A percentile compares a stretch with the other conserved stretches of the same genome.
Evolutionary conservation across 495 filamentous ascomycete species (phyloP).

Genomic region (Saxophila tyrrhenica): DNA sequence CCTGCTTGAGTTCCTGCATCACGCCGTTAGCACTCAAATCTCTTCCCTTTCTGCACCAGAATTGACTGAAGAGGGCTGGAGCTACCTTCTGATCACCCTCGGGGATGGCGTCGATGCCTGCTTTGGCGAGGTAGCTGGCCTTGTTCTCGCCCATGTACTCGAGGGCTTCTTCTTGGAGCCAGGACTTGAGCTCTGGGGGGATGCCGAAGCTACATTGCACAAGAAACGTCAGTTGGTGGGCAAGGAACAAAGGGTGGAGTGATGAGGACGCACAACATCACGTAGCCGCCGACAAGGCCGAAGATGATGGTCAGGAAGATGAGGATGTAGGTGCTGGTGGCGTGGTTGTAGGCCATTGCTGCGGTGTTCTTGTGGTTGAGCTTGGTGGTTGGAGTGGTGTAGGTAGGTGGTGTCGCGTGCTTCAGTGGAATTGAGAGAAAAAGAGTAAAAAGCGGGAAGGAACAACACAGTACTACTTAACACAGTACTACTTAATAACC

Average conservation of each 20-base stretch:
- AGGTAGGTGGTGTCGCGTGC: not conserved
- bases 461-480: not conserved
- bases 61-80: not conserved
- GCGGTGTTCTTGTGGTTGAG: not conserved
- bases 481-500: not conserved
- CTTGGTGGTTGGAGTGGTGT: not conserved
- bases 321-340: constrained; percentile 11
- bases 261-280: constrained; percentile 8
- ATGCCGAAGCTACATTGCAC: constrained; percentile 29
- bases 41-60: no score
- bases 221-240: not conserved
- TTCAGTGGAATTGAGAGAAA: not conserved
- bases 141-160: constrained; percentile 46
- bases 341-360: constrained; percentile 1
- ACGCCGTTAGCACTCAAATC: not conserved
- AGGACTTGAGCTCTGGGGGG: constrained; percentile 30
- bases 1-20: constrained; percentile 25
- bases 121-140: constrained; percentile 30
- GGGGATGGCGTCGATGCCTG: constrained; percentile 30
- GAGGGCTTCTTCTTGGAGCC: constrained; percentile 37
- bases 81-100: constrained; percentile 27
- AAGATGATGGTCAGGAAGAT: constrained; percentile 12
- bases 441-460: not conserved
- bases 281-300: constrained; percentile 8
- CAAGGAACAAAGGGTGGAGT: not conserved